A percentile compares a stretch with the other conserved stretches of the same genome.
These are phyloP conservation scores for Quercus cerris DNA, from an alignment of 306 rosid species.

Conservation along the genomic window DNA sequence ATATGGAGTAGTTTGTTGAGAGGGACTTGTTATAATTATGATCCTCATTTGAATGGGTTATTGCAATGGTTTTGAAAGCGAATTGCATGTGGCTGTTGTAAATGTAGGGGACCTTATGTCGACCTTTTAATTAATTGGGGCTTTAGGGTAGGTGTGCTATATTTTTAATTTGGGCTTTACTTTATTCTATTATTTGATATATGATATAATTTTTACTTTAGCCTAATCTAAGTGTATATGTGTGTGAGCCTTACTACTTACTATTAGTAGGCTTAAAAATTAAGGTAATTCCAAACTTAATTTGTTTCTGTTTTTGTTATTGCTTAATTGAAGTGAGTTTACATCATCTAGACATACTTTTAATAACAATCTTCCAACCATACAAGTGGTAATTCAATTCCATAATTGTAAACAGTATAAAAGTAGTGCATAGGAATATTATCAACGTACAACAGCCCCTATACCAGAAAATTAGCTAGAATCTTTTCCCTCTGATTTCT, in stretches of 20 bases:
- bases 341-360: neutral
- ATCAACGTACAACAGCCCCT: neutral
- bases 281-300: no score
- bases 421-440: neutral
- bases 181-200: no score
- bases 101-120: conserved; percentile 49
- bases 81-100: conserved; percentile 65
- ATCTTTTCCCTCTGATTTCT: neutral
- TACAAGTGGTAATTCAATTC: neutral
- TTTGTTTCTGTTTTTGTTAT: no score
- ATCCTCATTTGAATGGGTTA: neutral
- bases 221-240: no score
- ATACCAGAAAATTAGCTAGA: neutral
- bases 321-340: no score
- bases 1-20: neutral
- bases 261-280: conserved; percentile 4
- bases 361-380: no score
- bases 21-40: conserved; percentile 9
- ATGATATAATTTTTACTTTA: no score
- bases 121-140: conserved; percentile 19
- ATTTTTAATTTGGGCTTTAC: conserved; percentile 1
- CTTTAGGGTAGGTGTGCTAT: conserved; percentile 13
- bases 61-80: conserved; percentile 29
- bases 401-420: neutral
- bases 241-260: neutral